These are phyloP conservation scores for Hymenoscyphus infarciens DNA, from an alignment of 2,329 filamentous ascomycete species.

Conservation along the genomic window DNA sequence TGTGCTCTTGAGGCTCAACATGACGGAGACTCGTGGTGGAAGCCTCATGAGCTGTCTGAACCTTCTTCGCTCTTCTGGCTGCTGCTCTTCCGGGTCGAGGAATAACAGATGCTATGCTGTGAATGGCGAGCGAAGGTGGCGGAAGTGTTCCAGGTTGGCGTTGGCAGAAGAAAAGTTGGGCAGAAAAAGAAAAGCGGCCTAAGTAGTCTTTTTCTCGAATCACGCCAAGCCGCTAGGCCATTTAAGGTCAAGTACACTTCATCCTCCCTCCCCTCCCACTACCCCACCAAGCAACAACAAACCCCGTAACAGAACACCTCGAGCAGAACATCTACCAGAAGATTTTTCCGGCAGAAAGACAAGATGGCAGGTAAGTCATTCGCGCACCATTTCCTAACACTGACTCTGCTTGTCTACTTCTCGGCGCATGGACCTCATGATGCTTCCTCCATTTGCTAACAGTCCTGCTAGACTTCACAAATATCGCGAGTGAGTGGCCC, in stretches of 20 bases:
- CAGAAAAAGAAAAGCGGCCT: not conserved
- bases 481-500: slow-evolving; percentile 41
- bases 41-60: not conserved
- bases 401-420: too few species aligned
- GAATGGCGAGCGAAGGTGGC: not conserved
- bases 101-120: too few species aligned
- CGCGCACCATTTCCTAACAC: not conserved
- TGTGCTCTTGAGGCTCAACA: not conserved
- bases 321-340: slow-evolving; percentile 1
- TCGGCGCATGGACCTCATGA: not conserved
- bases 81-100: not conserved
- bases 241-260: slow-evolving; percentile 2
- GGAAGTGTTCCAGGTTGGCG: too few species aligned
- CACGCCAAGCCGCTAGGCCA: not conserved
- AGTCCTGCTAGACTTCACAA: slow-evolving; percentile 36
- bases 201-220: not conserved
- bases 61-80: not conserved
- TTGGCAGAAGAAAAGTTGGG: not conserved
- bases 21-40: not conserved
- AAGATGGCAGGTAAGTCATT: slow-evolving; percentile 34
- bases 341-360: slow-evolving; percentile 10
- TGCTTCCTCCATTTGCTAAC: slow-evolving; percentile 2
- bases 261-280: slow-evolving; percentile 4
- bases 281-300: slow-evolving; percentile 16
- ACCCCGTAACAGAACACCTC: not conserved